A percentile compares a stretch with the other conserved stretches of the same genome.
phyloP scores from a whole-genome alignment of 2,329 filamentous ascomycete species.

The Mycocentrospora acerina region DNA sequence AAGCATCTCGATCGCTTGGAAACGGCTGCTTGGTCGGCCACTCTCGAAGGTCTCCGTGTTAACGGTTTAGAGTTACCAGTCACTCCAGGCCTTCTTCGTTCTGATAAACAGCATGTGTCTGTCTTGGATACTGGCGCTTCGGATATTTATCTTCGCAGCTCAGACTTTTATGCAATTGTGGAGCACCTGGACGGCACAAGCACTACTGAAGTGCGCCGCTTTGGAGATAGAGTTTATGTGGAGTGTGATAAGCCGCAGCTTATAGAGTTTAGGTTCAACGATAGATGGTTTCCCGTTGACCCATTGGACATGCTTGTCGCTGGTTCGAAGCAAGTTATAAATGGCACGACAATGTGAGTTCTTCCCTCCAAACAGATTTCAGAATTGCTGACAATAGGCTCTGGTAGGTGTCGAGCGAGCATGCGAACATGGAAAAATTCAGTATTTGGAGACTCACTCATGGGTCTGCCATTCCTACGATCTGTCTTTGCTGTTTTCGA shows the following conservation, averaged over 20 bases:
- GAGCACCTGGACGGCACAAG: background rate
- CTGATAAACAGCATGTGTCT: background rate
- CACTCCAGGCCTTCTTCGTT: background rate
- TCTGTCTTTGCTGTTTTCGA: constrained; percentile 2
- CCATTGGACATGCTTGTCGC: constrained; percentile 1
- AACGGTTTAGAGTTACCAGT: background rate
- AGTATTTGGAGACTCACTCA: constrained; percentile 1
- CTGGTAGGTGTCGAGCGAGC: background rate
- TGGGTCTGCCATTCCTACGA: constrained; percentile 1
- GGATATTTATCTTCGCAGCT: background rate
- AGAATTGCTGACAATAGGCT: no score
- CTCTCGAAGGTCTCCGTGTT: background rate
- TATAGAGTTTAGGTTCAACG: background rate
- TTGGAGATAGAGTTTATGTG: background rate
- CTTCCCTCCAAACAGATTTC: background rate
- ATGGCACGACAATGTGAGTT: constrained; percentile 3
- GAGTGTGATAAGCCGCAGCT: constrained; percentile 1
- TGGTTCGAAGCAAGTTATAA: background rate
- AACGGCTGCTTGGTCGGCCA: background rate
- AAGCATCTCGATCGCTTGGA: background rate
- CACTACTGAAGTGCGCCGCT: background rate
- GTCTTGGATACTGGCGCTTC: background rate
- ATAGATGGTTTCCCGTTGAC: constrained; percentile 1
- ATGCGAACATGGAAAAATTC: background rate
- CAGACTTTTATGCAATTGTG: background rate